A percentile compares a stretch with the other conserved stretches of the same genome.
Evolutionary conservation across 441 rosid species (phyloP).

Genomic region (Corymbia calophylla): DNA sequence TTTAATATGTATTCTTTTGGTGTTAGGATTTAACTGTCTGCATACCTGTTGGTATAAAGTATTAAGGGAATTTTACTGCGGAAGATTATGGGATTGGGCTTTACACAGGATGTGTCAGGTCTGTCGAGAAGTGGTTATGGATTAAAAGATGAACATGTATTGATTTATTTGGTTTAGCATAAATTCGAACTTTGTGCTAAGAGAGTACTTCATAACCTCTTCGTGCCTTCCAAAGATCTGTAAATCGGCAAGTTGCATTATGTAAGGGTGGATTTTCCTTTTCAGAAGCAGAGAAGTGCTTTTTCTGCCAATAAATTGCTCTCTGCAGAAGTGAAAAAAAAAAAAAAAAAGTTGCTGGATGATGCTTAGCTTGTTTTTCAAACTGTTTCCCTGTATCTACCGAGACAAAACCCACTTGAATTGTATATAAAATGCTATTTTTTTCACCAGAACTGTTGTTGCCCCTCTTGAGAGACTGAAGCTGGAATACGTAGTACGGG

Average conservation of each 20-base stretch:
- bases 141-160: neutral
- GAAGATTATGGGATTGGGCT: neutral
- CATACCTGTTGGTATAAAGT: neutral
- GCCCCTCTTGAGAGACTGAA: conserved; percentile 92
- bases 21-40: neutral
- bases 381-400: neutral
- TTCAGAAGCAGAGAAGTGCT: neutral
- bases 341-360: neutral
- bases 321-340: neutral
- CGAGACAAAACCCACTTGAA: neutral
- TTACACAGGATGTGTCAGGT: neutral
- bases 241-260: neutral
- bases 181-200: neutral
- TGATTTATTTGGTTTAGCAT: neutral
- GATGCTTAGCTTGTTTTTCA: neutral
- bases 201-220: neutral
- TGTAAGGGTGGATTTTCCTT: neutral
- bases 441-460: conserved; percentile 56
- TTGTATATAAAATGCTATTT: neutral
- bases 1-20: neutral
- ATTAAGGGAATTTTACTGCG: neutral
- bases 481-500: conserved; percentile 76
- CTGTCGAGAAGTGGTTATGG: neutral
- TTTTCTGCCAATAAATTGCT: neutral
- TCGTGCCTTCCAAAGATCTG: neutral